phyloP scores from a whole-genome alignment of 2,329 filamentous ascomycete genomes.

The Curvularia spicifera region DNA sequence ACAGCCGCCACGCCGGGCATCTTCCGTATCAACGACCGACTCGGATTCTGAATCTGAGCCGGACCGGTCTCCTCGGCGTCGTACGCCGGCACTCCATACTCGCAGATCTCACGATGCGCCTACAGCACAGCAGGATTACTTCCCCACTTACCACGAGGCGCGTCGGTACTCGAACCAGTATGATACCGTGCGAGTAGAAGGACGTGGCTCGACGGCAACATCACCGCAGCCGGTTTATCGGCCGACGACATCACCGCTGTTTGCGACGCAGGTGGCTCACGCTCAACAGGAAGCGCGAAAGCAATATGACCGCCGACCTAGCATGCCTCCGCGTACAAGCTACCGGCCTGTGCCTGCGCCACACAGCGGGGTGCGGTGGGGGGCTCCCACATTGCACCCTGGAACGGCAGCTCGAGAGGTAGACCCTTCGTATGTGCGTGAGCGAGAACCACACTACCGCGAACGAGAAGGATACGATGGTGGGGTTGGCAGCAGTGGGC shows the following conservation, averaged over 20 bases:
- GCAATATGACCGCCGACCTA: slow-evolving; percentile 41
- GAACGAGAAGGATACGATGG: slow-evolving; percentile 19
- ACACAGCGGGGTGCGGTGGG: slow-evolving; percentile 33
- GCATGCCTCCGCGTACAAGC: slow-evolving; percentile 33
- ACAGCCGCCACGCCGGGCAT: slow-evolving; percentile 41
- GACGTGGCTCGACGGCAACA: slow-evolving; percentile 26
- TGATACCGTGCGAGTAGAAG: slow-evolving; percentile 20
- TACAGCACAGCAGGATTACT: slow-evolving; percentile 48
- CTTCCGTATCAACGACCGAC: slow-evolving; percentile 43
- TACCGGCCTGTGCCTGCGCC: slow-evolving; percentile 32
- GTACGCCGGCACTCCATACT: slow-evolving; percentile 47
- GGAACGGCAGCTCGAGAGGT: slow-evolving; percentile 31
- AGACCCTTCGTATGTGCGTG: slow-evolving; percentile 28
- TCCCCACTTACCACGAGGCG: slow-evolving; percentile 42
- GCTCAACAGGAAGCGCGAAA: slow-evolving; percentile 37
- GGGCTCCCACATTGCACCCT: slow-evolving; percentile 19
- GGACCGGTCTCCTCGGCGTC: slow-evolving; percentile 34
- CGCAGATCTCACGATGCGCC: slow-evolving; percentile 53
- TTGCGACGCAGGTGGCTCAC: slow-evolving; percentile 55
- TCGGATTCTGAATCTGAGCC: slow-evolving; percentile 37
- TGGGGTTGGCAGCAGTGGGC: slow-evolving; percentile 19
- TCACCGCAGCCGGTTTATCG: slow-evolving; percentile 48
- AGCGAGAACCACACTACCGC: slow-evolving; percentile 24
- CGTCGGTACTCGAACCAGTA: slow-evolving; percentile 39
- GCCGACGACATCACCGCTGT: slow-evolving; percentile 55